Percentiles rank a stretch among this genome's conserved stretches.
These are phyloP conservation scores for Zelonia costaricensis DNA, from an alignment of 208 protist species.

Conservation along the genomic window DNA sequence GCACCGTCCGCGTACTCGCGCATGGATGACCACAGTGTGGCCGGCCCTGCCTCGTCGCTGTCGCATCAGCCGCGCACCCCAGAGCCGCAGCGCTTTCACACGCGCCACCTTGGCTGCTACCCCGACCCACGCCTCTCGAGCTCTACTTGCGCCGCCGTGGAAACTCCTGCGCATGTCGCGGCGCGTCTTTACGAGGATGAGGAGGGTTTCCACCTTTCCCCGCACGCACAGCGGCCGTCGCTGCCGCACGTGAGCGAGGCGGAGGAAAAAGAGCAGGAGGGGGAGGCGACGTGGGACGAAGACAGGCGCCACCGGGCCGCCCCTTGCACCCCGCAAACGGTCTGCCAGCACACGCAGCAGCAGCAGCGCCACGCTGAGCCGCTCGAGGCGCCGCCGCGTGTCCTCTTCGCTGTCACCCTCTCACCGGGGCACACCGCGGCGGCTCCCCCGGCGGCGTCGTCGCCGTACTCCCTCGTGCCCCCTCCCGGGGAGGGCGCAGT, in stretches of 20 bases:
- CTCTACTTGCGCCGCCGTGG: constrained; percentile 5
- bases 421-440: too few species aligned
- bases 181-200: background rate
- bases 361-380: background rate
- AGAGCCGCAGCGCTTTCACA: constrained; percentile 23
- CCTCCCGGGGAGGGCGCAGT: background rate
- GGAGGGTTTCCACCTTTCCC: background rate
- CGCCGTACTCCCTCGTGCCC: constrained; percentile 11
- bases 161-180: background rate
- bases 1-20: background rate
- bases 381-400: too few species aligned
- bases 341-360: background rate
- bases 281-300: background rate
- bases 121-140: background rate
- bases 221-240: too few species aligned
- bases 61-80: constrained; percentile 8
- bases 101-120: background rate
- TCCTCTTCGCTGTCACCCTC: too few species aligned
- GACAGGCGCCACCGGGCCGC: background rate
- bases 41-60: background rate
- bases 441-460: background rate
- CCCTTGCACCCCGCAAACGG: constrained; percentile 5
- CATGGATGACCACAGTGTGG: constrained; percentile 1
- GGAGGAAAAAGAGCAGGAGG: background rate
- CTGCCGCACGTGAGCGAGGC: background rate